A percentile compares a stretch with the other conserved stretches of the same genome.
phyloP scores from a whole-genome alignment of 768 basidiomycete species.

The Tephrocybe sp. region DNA sequence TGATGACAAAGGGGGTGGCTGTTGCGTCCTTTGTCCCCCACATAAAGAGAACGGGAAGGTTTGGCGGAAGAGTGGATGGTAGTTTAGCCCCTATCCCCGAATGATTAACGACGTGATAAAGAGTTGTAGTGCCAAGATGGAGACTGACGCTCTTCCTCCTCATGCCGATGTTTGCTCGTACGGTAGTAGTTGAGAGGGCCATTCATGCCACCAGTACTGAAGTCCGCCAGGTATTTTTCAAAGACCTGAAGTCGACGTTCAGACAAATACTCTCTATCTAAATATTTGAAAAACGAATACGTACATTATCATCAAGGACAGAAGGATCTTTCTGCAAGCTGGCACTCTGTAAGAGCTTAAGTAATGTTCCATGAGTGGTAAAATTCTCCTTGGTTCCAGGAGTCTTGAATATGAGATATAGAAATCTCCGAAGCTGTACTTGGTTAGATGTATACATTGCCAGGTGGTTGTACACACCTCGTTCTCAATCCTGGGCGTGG shows the following conservation, averaged over 20 bases:
- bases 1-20: slow-evolving; percentile 39
- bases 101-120: background rate
- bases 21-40: slow-evolving; percentile 59
- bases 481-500: slow-evolving; percentile 55
- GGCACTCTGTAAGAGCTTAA: slow-evolving; percentile 22
- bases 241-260: slow-evolving; percentile 56
- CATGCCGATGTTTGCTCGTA: slow-evolving; percentile 55
- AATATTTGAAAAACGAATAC: too few species aligned
- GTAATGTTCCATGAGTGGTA: slow-evolving; percentile 24
- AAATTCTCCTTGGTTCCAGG: slow-evolving; percentile 19
- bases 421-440: slow-evolving; percentile 38
- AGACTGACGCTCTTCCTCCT: slow-evolving; percentile 57
- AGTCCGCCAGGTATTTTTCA: slow-evolving; percentile 47
- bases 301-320: slow-evolving; percentile 29
- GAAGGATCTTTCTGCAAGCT: slow-evolving; percentile 13
- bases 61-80: slow-evolving; percentile 37
- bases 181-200: slow-evolving; percentile 82
- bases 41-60: slow-evolving; percentile 61
- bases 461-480: slow-evolving; percentile 39
- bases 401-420: slow-evolving; percentile 27
- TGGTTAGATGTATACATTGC: slow-evolving; percentile 22
- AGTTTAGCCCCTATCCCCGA: slow-evolving; percentile 39
- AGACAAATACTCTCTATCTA: too few species aligned
- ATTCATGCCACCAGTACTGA: slow-evolving; percentile 50
- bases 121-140: slow-evolving; percentile 1